Conservation (phyloP, 2,329 filamentous ascomycete genomes). For the Clarireedia monteithiana region DNA sequence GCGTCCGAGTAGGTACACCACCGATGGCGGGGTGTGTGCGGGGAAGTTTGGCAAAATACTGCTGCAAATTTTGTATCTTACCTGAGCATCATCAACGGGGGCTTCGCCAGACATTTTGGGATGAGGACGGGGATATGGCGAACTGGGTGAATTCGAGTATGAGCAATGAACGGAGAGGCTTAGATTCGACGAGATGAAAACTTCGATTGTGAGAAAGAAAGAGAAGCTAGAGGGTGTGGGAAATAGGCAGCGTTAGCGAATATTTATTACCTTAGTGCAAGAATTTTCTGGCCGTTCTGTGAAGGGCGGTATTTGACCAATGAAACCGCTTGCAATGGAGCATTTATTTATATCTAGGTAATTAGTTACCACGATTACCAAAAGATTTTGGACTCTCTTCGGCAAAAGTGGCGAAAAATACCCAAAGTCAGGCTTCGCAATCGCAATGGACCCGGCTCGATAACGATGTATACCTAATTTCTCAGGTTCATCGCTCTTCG, state of each 20-base stretch:
- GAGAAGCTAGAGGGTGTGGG: conserved; percentile 10
- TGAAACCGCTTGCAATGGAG: conserved; percentile 2
- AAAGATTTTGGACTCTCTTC: not conserved
- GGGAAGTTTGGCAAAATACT: conserved; percentile 16
- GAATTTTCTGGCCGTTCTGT: not conserved
- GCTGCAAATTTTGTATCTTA: conserved; percentile 32
- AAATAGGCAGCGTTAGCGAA: conserved; percentile 4
- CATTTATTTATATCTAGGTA: not conserved
- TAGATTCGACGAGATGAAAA: conserved; percentile 2
- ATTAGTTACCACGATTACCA: not conserved
- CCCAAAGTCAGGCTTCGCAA: too few species aligned
- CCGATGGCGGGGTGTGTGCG: conserved; percentile 23
- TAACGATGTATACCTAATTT: too few species aligned
- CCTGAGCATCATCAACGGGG: conserved; percentile 44
- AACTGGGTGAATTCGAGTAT: too few species aligned
- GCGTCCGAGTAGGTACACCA: conserved; percentile 20
- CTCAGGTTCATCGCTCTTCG: too few species aligned
- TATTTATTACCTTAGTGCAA: not conserved
- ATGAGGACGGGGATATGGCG: too few species aligned
- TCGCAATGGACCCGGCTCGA: too few species aligned
- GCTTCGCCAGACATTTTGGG: conserved; percentile 48
- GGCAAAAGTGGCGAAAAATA: too few species aligned
- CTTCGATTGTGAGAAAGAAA: conserved; percentile 8
- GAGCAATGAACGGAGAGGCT: conserved; percentile 7
- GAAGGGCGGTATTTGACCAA: not conserved